Conservation (phyloP, 176 grass and related monocot genomes). For the Eragrostis nindensis region DNA sequence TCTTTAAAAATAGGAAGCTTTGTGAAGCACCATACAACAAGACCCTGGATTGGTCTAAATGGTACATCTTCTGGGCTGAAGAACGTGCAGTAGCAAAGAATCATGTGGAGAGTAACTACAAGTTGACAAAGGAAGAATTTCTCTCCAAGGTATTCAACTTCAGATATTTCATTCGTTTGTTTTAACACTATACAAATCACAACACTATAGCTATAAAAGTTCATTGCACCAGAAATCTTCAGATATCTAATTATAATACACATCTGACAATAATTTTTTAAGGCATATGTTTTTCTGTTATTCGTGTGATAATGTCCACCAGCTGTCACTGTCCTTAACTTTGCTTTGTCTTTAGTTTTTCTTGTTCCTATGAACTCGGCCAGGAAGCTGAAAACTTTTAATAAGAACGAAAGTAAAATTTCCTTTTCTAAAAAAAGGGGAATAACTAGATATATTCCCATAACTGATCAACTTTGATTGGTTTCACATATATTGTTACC, state of each 20-base stretch:
- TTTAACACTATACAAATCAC: background rate
- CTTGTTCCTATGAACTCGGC: too few relatives aligned
- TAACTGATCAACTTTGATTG: too few relatives aligned
- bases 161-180: background rate
- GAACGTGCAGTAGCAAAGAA: conserved; percentile 94
- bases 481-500: too few relatives aligned
- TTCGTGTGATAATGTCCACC: background rate
- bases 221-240: conserved; percentile 46
- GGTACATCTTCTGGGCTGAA: conserved; percentile 96
- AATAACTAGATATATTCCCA: too few relatives aligned
- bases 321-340: background rate
- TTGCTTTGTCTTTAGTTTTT: background rate
- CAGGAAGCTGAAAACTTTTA: too few relatives aligned
- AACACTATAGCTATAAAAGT: conserved; percentile 16
- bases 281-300: conserved; percentile 18
- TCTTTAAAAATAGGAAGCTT: conserved; percentile 72
- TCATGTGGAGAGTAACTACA: conserved; percentile 93
- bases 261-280: conserved; percentile 44
- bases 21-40: conserved; percentile 90
- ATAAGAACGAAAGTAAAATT: too few relatives aligned
- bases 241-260: conserved; percentile 48
- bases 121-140: conserved; percentile 80
- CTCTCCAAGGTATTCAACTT: conserved; percentile 76
- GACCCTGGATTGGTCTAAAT: conserved; percentile 98
- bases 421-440: too few relatives aligned